A percentile compares a stretch with the other conserved stretches of the same genome.
Conservation (phyloP, 169 alveolate genomes). For the Plasmodium blacklocki region DNA sequence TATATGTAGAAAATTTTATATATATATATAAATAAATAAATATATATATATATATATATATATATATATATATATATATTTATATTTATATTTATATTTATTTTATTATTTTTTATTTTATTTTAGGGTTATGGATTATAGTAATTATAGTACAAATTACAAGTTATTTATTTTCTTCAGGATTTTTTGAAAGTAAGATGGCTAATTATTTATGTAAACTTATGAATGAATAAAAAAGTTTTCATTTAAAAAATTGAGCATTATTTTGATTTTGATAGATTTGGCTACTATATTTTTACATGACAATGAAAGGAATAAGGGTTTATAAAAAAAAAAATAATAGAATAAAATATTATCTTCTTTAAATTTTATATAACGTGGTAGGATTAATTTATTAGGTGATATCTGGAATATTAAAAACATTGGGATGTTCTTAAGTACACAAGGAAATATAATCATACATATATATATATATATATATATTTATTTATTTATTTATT, state of each 20-base stretch:
- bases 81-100: too few species aligned
- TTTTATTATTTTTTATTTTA: not conserved
- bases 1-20: not conserved
- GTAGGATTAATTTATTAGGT: constrained; percentile 13
- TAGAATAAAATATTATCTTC: not conserved
- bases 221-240: too few species aligned
- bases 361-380: not conserved
- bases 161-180: constrained; percentile 42
- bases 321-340: constrained; percentile 6
- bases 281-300: constrained; percentile 43
- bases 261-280: constrained; percentile 16
- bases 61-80: not conserved
- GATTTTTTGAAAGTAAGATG: constrained; percentile 52
- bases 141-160: constrained; percentile 30
- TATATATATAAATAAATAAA: not conserved
- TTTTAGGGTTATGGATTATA: constrained; percentile 45
- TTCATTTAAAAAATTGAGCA: too few species aligned
- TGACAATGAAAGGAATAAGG: constrained; percentile 17
- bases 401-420: constrained; percentile 25
- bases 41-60: not conserved
- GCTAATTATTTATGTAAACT: not conserved
- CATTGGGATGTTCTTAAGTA: constrained; percentile 65
- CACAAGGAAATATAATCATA: not conserved
- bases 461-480: constrained; percentile 14
- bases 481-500: constrained; percentile 10